Conservation (phyloP, 768 basidiomycete species). For the Auricularia cornea region DNA sequence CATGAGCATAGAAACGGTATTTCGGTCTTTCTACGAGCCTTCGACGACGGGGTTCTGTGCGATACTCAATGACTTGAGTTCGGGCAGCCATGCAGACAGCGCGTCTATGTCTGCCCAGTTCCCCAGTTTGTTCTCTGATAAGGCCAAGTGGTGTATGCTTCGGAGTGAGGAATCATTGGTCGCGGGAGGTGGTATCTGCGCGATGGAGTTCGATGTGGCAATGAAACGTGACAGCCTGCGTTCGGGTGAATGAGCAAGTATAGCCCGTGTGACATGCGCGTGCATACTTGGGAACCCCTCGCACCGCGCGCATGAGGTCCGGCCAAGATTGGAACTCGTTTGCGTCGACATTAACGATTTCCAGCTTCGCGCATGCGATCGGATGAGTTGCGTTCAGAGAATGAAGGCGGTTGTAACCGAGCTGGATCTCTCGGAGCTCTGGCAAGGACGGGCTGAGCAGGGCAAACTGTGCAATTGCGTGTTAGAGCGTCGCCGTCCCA, state of each 20-base stretch:
- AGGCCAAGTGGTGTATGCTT: conserved; percentile 47
- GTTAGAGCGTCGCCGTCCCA: not conserved
- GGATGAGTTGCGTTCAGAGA: conserved; percentile 14
- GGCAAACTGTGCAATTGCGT: not conserved
- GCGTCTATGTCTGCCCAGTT: conserved; percentile 60
- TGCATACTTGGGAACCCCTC: conserved; percentile 37
- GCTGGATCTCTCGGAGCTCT: conserved; percentile 36
- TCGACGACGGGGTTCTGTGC: conserved; percentile 56
- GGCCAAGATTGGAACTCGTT: conserved; percentile 56
- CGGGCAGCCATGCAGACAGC: conserved; percentile 60
- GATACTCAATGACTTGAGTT: conserved; percentile 51
- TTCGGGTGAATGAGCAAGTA: conserved; percentile 2
- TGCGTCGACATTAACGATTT: conserved; percentile 59
- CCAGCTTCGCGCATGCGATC: conserved; percentile 21
- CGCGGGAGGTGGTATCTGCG: conserved; percentile 33
- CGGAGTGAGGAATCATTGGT: conserved; percentile 17
- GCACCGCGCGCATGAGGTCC: conserved; percentile 37
- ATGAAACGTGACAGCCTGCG: conserved; percentile 56
- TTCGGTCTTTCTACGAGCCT: too few species aligned
- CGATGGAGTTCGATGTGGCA: conserved; percentile 54
- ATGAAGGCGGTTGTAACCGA: conserved; percentile 60
- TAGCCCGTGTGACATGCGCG: not conserved
- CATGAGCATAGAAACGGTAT: too few species aligned
- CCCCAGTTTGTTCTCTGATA: conserved; percentile 52
- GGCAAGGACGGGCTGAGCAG: conserved; percentile 8